Percentiles rank a stretch among this genome's conserved stretches.
phyloP scores from a whole-genome alignment of 2,329 filamentous ascomycete species.

The Claviceps sp. region DNA sequence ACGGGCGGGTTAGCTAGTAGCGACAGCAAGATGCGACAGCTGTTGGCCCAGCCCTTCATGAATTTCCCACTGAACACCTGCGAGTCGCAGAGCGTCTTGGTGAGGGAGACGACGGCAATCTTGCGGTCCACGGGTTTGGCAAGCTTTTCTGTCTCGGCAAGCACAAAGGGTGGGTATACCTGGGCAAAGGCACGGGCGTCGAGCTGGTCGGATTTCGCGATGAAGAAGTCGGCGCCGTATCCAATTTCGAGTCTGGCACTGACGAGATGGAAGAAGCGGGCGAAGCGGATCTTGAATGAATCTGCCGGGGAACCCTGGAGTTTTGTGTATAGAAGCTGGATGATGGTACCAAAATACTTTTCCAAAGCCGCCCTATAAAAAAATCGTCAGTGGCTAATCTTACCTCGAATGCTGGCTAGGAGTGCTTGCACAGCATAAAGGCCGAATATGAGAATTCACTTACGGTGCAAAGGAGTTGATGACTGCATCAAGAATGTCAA shows the following conservation, averaged over 20 bases:
- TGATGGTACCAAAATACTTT: constrained; percentile 64
- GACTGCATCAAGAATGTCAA: constrained; percentile 79
- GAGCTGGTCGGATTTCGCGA: constrained; percentile 67
- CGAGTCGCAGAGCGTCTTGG: constrained; percentile 82
- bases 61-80: constrained; percentile 70
- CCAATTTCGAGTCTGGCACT: constrained; percentile 65
- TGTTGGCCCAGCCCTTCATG: constrained; percentile 81
- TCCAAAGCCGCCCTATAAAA: constrained; percentile 46
- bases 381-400: not conserved
- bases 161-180: constrained; percentile 76
- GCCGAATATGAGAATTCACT: constrained; percentile 20
- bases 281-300: constrained; percentile 73
- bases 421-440: not conserved
- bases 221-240: constrained; percentile 87
- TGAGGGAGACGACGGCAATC: constrained; percentile 81
- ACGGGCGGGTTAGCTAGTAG: constrained; percentile 76
- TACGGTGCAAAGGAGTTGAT: constrained; percentile 60
- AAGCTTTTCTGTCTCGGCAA: constrained; percentile 80
- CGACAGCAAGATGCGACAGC: constrained; percentile 78
- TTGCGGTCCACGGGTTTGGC: constrained; percentile 83
- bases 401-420: too few species aligned
- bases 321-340: constrained; percentile 70
- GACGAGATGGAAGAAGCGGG: constrained; percentile 88
- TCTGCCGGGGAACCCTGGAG: constrained; percentile 58
- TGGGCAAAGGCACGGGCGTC: constrained; percentile 70